Evolutionary conservation across 225 moss, liverwort and hornwort genomes (phyloP).

Genomic region (Marchantia paleacea): DNA sequence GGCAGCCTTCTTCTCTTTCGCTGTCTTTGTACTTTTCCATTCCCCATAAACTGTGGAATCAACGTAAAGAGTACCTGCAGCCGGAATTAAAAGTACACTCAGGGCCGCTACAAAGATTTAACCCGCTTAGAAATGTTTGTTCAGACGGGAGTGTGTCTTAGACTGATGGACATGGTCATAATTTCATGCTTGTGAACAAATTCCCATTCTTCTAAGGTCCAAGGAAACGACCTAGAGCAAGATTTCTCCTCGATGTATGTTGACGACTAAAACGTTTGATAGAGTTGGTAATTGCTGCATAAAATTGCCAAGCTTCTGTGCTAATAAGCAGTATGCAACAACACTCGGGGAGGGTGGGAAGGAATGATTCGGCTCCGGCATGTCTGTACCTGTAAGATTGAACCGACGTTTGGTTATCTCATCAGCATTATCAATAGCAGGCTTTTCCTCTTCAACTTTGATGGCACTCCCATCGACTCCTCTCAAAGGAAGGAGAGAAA

Average conservation of each 20-base stretch:
- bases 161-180: neutral
- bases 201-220: neutral
- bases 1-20: slow-evolving; percentile 68
- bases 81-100: neutral
- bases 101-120: neutral
- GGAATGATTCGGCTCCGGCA: neutral
- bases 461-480: slow-evolving; percentile 12
- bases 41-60: slow-evolving; percentile 51
- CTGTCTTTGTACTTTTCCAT: slow-evolving; percentile 75
- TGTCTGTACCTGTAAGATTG: slow-evolving; percentile 7
- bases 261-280: neutral
- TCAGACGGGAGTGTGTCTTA: neutral
- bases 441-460: slow-evolving; percentile 11
- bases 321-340: neutral
- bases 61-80: slow-evolving; percentile 21
- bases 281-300: neutral
- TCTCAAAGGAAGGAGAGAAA: slow-evolving; percentile 76
- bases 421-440: neutral
- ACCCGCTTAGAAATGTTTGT: neutral
- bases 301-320: neutral
- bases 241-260: neutral
- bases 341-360: neutral
- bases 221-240: neutral
- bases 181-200: neutral
- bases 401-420: neutral